Conservation (phyloP, 371 early-diverging fungal genomes). For the Nematocida major region DNA sequence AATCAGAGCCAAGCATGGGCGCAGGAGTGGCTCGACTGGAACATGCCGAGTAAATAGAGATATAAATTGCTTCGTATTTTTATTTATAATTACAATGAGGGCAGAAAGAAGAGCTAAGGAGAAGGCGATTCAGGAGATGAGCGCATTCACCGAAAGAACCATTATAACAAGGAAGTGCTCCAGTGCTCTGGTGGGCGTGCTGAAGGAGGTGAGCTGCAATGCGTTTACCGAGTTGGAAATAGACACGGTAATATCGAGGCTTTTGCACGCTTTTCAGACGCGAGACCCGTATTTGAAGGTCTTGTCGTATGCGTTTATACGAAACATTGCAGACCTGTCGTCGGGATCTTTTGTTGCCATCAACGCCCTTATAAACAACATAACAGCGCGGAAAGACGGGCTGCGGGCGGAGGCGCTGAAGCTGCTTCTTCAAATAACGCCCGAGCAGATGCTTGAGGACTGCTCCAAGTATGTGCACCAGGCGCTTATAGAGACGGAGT, state of each 20-base stretch:
- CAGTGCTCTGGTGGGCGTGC: conserved; percentile 51
- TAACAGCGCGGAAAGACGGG: conserved; percentile 33
- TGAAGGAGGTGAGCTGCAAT: conserved; percentile 44
- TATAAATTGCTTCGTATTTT: conserved; percentile 1
- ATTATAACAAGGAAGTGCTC: conserved; percentile 57
- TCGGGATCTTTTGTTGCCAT: conserved; percentile 59
- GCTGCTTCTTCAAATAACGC: conserved; percentile 58
- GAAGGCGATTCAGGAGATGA: conserved; percentile 11
- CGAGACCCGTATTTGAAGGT: conserved; percentile 59
- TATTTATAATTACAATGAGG: conserved; percentile 32
- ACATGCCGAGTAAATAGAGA: no score
- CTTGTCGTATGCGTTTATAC: conserved; percentile 49
- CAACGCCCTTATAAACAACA: conserved; percentile 56
- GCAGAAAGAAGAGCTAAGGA: conserved; percentile 7
- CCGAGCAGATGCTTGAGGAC: conserved; percentile 59
- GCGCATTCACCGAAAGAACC: conserved; percentile 29
- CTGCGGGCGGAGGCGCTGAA: conserved; percentile 50
- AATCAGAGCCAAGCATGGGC: no score
- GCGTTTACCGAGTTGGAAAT: conserved; percentile 44
- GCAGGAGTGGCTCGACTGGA: no score
- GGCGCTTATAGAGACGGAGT: conserved; percentile 39
- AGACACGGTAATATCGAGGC: conserved; percentile 50
- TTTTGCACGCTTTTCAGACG: conserved; percentile 57
- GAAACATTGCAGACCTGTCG: conserved; percentile 29
- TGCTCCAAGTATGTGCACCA: conserved; percentile 60